Evolutionary conservation across 192 early-diverging fungal genomes (phyloP).

Genomic region (Coemansia sp.): DNA sequence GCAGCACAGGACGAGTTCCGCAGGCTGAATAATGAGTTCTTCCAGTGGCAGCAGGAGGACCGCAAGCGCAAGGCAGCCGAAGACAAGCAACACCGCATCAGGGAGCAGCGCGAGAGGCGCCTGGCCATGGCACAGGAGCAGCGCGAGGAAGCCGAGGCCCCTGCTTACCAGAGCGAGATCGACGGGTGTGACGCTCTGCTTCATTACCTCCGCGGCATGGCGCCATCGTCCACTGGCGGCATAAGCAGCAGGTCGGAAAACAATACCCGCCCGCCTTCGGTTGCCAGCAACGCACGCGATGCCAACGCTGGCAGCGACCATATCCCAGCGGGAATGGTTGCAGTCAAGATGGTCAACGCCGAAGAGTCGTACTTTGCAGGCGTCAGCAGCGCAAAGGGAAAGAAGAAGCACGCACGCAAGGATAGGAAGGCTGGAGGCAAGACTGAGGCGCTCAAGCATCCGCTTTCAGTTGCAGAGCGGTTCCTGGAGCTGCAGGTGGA

Average conservation of each 20-base stretch:
- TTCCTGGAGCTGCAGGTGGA: constrained; percentile 78
- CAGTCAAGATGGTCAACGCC: constrained; percentile 71
- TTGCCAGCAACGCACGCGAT: constrained; percentile 55
- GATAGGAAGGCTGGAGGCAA: constrained; percentile 53
- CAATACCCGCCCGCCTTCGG: constrained; percentile 39
- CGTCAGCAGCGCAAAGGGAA: constrained; percentile 55
- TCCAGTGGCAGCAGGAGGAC: constrained; percentile 66
- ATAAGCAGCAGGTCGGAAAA: constrained; percentile 26
- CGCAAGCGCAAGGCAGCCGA: constrained; percentile 62
- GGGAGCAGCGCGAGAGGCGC: constrained; percentile 68
- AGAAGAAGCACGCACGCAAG: constrained; percentile 65
- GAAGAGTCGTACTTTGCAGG: constrained; percentile 78
- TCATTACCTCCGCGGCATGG: constrained; percentile 61
- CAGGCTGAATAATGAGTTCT: constrained; percentile 71
- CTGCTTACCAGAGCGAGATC: constrained; percentile 87
- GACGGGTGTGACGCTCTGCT: constrained; percentile 77
- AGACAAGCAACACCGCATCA: constrained; percentile 65
- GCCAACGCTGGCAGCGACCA: constrained; percentile 56
- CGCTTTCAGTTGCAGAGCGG: constrained; percentile 75
- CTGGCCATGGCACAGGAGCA: constrained; percentile 69
- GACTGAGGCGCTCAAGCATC: constrained; percentile 63
- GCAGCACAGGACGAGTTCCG: constrained; percentile 70
- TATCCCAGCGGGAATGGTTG: constrained; percentile 74
- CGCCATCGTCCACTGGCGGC: constrained; percentile 16
- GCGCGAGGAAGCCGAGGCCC: constrained; percentile 81